Percentiles rank a stretch among this genome's conserved stretches.
Evolutionary conservation across 1,284 basidiomycete genomes (phyloP).

Genomic region (Ustilago esculenta): DNA sequence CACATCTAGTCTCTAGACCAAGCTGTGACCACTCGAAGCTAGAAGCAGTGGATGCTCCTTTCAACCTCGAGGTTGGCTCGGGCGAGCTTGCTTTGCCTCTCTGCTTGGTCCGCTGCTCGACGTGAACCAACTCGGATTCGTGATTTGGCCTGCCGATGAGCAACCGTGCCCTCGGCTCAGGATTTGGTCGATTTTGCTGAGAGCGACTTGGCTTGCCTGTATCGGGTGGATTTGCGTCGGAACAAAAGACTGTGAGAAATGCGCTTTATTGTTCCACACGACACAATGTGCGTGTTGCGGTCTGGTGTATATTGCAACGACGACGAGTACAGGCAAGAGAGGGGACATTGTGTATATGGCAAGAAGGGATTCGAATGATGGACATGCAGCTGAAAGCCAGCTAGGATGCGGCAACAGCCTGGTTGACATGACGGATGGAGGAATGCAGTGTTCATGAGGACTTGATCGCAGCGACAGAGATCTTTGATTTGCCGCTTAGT

Average conservation of each 20-base stretch:
- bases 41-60: no score
- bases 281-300: conserved; percentile 18
- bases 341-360: conserved; percentile 15
- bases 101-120: no score
- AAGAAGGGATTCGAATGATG: neutral
- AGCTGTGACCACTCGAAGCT: no score
- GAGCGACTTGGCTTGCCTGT: no score
- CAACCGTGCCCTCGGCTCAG: no score
- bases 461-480: neutral
- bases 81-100: no score
- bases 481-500: conserved; percentile 8
- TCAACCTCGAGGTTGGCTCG: no score
- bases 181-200: no score
- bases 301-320: conserved; percentile 29
- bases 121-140: no score
- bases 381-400: neutral
- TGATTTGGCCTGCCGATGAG: no score
- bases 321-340: conserved; percentile 10
- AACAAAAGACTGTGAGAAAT: conserved; percentile 9
- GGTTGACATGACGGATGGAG: neutral
- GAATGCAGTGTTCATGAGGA: neutral
- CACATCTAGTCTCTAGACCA: no score
- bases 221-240: no score
- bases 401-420: neutral
- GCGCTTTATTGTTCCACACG: conserved; percentile 29